A percentile compares a stretch with the other conserved stretches of the same genome.
Conservation (phyloP, 2,329 filamentous ascomycete genomes). For the Aspergillus sp. region DNA sequence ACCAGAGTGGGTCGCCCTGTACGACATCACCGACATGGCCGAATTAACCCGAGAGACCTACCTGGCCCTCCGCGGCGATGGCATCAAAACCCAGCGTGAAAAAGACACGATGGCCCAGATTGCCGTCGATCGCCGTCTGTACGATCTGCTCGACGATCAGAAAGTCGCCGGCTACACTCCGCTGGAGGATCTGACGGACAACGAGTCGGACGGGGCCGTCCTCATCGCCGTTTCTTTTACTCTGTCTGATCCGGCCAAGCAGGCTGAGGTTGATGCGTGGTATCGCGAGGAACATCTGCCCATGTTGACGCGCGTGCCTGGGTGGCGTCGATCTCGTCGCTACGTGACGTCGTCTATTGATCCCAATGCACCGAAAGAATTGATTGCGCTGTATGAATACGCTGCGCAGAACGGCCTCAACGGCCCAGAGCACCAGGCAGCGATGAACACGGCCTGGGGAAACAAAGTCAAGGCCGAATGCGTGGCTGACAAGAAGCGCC, state of each 20-base stretch:
- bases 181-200: conserved; percentile 56
- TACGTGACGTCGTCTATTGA: conserved; percentile 65
- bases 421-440: conserved; percentile 59
- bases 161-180: conserved; percentile 54
- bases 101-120: conserved; percentile 60
- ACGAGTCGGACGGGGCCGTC: conserved; percentile 56
- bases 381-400: conserved; percentile 70
- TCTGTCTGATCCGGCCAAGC: conserved; percentile 46
- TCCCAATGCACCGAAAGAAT: conserved; percentile 51
- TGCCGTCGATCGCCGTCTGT: conserved; percentile 66
- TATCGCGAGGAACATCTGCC: conserved; percentile 69
- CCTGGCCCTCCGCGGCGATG: conserved; percentile 43
- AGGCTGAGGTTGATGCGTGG: conserved; percentile 62
- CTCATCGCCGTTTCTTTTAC: conserved; percentile 60
- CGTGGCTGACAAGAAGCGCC: conserved; percentile 53
- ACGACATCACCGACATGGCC: conserved; percentile 73
- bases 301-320: conserved; percentile 68
- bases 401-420: conserved; percentile 61
- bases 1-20: conserved; percentile 72
- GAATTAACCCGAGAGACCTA: conserved; percentile 65
- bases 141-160: conserved; percentile 58
- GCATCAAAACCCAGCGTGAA: conserved; percentile 55
- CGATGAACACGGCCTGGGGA: conserved; percentile 59
- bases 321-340: conserved; percentile 70
- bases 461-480: conserved; percentile 56